phyloP scores from a whole-genome alignment of 2,329 filamentous ascomycete genomes.

The Zopfia rhizophila region DNA sequence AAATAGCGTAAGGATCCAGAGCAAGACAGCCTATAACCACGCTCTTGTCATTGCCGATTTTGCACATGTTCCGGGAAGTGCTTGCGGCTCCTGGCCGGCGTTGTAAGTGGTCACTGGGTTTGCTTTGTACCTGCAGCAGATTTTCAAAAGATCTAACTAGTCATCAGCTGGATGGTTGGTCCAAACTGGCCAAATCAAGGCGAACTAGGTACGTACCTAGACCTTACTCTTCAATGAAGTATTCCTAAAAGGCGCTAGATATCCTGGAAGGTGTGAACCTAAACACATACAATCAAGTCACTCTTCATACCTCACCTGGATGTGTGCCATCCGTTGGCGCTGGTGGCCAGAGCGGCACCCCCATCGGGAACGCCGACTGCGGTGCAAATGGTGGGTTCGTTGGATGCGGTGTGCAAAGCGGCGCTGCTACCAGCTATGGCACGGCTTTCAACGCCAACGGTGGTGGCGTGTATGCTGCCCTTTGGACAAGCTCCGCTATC shows the following conservation, averaged over 20 bases:
- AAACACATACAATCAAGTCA: constrained; percentile 49
- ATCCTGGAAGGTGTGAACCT: constrained; percentile 52
- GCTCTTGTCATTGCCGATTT: constrained; percentile 53
- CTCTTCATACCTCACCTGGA: constrained; percentile 49
- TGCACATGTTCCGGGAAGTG: constrained; percentile 50
- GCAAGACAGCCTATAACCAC: constrained; percentile 49
- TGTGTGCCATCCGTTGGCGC: constrained; percentile 45
- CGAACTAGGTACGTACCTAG: constrained; percentile 42
- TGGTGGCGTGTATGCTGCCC: constrained; percentile 56
- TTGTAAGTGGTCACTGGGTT: constrained; percentile 39
- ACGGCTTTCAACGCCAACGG: constrained; percentile 53
- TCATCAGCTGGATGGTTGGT: constrained; percentile 49
- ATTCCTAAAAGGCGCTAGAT: constrained; percentile 25
- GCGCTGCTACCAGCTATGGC: constrained; percentile 45
- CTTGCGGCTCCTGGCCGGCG: constrained; percentile 53
- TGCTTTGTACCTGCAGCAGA: background rate
- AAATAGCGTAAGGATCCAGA: constrained; percentile 49
- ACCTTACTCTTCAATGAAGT: background rate
- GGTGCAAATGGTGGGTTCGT: constrained; percentile 46
- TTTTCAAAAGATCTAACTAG: too few species aligned
- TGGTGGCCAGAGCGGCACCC: constrained; percentile 44
- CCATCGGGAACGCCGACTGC: constrained; percentile 45
- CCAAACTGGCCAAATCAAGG: constrained; percentile 53
- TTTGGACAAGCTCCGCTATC: constrained; percentile 55
- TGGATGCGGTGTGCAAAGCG: constrained; percentile 45